Percentiles rank a stretch among this genome's conserved stretches.
Conservation (phyloP, 2,329 filamentous ascomycete genomes). For the Ascochyta koolunga region DNA sequence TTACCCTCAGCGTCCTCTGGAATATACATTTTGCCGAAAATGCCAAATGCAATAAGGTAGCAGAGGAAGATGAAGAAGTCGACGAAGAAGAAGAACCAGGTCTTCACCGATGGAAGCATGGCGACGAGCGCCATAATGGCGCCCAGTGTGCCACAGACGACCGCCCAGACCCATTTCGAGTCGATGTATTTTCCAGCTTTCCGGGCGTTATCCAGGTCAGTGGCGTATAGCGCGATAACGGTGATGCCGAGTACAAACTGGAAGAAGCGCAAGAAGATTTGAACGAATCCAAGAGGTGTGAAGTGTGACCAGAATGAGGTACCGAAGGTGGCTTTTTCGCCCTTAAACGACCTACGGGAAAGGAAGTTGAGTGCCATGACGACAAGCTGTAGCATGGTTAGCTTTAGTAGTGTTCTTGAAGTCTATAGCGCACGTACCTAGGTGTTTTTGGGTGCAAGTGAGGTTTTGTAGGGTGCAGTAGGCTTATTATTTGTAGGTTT, state of each 20-base stretch:
- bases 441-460: neutral
- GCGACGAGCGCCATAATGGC: conserved; percentile 59
- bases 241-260: conserved; percentile 79
- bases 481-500: neutral
- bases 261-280: conserved; percentile 70
- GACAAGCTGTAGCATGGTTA: conserved; percentile 21
- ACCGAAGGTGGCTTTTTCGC: conserved; percentile 36
- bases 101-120: conserved; percentile 63
- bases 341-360: conserved; percentile 34
- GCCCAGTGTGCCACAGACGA: conserved; percentile 33
- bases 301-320: conserved; percentile 30
- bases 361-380: conserved; percentile 41
- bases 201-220: conserved; percentile 46
- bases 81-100: conserved; percentile 66
- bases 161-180: conserved; percentile 63
- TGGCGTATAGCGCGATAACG: conserved; percentile 72
- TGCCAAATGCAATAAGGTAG: conserved; percentile 81
- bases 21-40: conserved; percentile 85
- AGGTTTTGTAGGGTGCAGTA: neutral
- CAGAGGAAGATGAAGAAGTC: conserved; percentile 74
- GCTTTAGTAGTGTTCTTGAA: neutral
- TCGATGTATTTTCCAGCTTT: conserved; percentile 53
- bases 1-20: conserved; percentile 69
- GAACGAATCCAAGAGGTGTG: conserved; percentile 44
- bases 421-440: neutral